These are phyloP conservation scores for Plicaturopsis crispa DNA, from an alignment of 768 basidiomycete genomes.

Conservation along the genomic window DNA sequence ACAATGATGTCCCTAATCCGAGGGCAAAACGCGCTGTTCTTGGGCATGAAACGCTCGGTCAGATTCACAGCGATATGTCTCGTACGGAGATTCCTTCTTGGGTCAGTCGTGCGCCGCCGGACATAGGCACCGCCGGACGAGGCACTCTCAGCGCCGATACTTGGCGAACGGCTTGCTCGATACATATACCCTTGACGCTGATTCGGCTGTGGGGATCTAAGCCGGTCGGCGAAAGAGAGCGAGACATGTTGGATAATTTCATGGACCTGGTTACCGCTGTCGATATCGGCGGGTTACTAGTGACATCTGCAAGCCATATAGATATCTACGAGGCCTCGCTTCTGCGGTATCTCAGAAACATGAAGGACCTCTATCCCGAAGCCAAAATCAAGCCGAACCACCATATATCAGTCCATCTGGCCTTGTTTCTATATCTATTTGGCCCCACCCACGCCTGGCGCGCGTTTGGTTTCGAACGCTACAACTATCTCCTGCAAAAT, in stretches of 20 bases:
- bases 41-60: conserved; percentile 7
- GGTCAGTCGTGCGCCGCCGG: conserved; percentile 14
- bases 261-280: conserved; percentile 20
- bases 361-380: conserved; percentile 15
- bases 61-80: conserved; percentile 16
- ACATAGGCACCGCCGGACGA: conserved; percentile 12
- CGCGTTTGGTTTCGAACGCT: conserved; percentile 8
- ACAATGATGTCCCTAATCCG: too few species aligned
- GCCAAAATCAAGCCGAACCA: conserved; percentile 19
- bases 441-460: conserved; percentile 26
- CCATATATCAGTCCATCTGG: conserved; percentile 24
- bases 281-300: conserved; percentile 11
- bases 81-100: conserved; percentile 17
- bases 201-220: conserved; percentile 23
- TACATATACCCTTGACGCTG: conserved; percentile 26
- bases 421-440: conserved; percentile 15
- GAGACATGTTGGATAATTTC: conserved; percentile 20
- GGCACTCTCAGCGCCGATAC: conserved; percentile 27
- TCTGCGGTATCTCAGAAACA: conserved; percentile 11
- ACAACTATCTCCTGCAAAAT: conserved; percentile 11
- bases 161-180: conserved; percentile 22
- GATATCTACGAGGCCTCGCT: conserved; percentile 18
- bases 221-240: conserved; percentile 4
- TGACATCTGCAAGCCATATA: conserved; percentile 12
- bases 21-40: conserved; percentile 2